These are phyloP conservation scores for Trichophyton simii DNA, from an alignment of 2,329 filamentous ascomycete genomes.

Conservation along the genomic window DNA sequence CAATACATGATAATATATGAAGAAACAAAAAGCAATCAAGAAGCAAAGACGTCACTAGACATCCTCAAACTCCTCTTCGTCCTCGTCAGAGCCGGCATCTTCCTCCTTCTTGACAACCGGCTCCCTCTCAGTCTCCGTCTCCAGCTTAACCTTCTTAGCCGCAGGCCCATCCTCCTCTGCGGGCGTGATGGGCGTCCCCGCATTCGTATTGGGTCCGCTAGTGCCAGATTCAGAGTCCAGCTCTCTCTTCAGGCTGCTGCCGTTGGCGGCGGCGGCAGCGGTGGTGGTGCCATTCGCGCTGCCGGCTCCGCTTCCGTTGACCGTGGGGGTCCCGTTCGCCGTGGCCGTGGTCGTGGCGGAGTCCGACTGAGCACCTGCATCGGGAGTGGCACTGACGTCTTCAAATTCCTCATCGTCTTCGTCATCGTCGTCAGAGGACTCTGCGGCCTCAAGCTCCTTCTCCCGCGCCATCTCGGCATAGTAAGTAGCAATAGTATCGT, in stretches of 20 bases:
- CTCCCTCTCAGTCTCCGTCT: constrained; percentile 17
- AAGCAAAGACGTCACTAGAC: constrained; percentile 16
- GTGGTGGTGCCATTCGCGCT: no score
- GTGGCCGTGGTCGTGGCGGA: constrained; percentile 11
- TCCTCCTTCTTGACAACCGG: constrained; percentile 26
- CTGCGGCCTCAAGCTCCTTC: constrained; percentile 29
- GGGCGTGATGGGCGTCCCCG: constrained; percentile 26
- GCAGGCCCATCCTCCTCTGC: constrained; percentile 28
- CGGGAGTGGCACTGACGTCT: constrained; percentile 14
- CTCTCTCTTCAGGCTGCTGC: constrained; percentile 26
- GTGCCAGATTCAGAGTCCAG: constrained; percentile 29
- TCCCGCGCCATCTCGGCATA: constrained; percentile 36
- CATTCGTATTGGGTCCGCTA: constrained; percentile 27
- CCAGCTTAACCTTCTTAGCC: constrained; percentile 37
- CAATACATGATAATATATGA: not conserved
- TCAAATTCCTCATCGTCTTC: constrained; percentile 17
- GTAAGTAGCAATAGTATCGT: constrained; percentile 37
- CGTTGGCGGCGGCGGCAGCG: no score
- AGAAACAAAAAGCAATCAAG: not conserved
- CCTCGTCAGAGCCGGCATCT: constrained; percentile 23
- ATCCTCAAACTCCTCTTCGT: constrained; percentile 36
- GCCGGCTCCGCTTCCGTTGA: constrained; percentile 9
- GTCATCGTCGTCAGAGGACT: constrained; percentile 25
- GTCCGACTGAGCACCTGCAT: constrained; percentile 24
- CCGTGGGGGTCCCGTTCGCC: constrained; percentile 6